These are phyloP conservation scores for Gremmenia infestans DNA, from an alignment of 2,329 filamentous ascomycete genomes.

Conservation along the genomic window DNA sequence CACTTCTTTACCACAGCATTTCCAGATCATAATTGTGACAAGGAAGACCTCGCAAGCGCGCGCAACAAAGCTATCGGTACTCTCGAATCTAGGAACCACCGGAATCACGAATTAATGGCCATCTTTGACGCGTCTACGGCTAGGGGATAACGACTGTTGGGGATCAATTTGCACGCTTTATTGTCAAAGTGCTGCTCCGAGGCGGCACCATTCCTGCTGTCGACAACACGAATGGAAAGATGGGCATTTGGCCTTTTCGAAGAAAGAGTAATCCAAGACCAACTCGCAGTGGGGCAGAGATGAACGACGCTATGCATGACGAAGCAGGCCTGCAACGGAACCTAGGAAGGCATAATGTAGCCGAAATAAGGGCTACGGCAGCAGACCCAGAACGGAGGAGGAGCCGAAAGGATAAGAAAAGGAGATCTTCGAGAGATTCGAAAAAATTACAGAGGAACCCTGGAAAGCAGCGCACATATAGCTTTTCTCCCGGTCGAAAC, in stretches of 20 bases:
- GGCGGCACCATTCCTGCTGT: constrained; percentile 8
- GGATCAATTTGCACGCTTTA: constrained; percentile 2
- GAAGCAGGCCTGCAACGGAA: constrained; percentile 22
- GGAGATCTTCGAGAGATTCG: constrained; percentile 32
- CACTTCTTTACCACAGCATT: constrained; percentile 13
- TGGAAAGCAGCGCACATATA: constrained; percentile 49
- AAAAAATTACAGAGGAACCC: constrained; percentile 37
- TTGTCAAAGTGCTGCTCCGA: constrained; percentile 4
- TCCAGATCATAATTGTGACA: constrained; percentile 10
- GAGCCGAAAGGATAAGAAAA: constrained; percentile 32
- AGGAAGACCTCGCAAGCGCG: constrained; percentile 18
- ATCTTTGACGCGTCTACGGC: constrained; percentile 11
- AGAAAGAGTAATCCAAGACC: constrained; percentile 65
- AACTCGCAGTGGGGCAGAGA: constrained; percentile 48
- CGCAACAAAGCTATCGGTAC: neutral
- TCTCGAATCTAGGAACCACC: constrained; percentile 2
- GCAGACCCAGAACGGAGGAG: constrained; percentile 30
- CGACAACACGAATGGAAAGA: constrained; percentile 36
- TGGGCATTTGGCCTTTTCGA: constrained; percentile 82
- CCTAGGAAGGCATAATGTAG: constrained; percentile 29
- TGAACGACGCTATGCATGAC: constrained; percentile 40
- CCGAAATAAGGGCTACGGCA: constrained; percentile 27
- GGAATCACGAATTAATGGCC: constrained; percentile 18
- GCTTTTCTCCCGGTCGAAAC: constrained; percentile 56
- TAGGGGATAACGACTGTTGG: constrained; percentile 12